phyloP scores from a whole-genome alignment of 352 stramenopile genomes.

The Phytophthora tentaculata region DNA sequence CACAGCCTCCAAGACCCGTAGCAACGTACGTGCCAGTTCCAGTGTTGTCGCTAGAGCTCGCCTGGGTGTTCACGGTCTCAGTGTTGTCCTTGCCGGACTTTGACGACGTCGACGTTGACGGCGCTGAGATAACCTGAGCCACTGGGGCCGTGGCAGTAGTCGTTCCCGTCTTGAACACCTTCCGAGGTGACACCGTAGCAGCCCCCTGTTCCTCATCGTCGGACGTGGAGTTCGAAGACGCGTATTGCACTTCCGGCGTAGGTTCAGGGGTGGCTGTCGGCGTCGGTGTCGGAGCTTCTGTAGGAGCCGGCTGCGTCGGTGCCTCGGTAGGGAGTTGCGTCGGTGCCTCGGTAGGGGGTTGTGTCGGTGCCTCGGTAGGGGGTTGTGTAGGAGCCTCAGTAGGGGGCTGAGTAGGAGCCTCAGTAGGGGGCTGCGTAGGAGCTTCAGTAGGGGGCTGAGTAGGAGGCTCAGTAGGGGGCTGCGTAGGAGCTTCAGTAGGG shows the following conservation, averaged over 20 bases:
- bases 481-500: neutral
- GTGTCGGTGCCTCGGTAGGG: slow-evolving; percentile 1
- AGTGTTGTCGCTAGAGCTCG: neutral
- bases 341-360: neutral
- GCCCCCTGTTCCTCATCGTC: slow-evolving; percentile 23
- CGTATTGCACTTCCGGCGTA: slow-evolving; percentile 9
- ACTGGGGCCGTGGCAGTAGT: slow-evolving; percentile 4
- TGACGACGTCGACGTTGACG: slow-evolving; percentile 20
- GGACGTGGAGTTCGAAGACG: slow-evolving; percentile 25
- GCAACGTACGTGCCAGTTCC: slow-evolving; percentile 21
- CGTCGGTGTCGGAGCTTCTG: slow-evolving; percentile 12
- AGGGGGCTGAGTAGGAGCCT: neutral
- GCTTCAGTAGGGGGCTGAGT: neutral
- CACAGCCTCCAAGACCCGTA: slow-evolving; percentile 24
- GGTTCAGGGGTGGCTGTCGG: neutral
- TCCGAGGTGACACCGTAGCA: slow-evolving; percentile 25
- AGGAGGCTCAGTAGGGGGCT: neutral
- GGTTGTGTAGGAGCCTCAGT: neutral
- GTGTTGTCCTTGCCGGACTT: slow-evolving; percentile 8
- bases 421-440: neutral
- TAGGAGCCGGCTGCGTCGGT: slow-evolving; percentile 1
- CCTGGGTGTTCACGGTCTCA: slow-evolving; percentile 27
- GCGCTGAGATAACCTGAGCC: slow-evolving; percentile 15
- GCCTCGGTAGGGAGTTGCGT: neutral
- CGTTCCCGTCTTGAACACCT: slow-evolving; percentile 10